Evolutionary conservation across 192 early-diverging fungal species (phyloP).

Genomic region (Linnemannia hyalina): DNA sequence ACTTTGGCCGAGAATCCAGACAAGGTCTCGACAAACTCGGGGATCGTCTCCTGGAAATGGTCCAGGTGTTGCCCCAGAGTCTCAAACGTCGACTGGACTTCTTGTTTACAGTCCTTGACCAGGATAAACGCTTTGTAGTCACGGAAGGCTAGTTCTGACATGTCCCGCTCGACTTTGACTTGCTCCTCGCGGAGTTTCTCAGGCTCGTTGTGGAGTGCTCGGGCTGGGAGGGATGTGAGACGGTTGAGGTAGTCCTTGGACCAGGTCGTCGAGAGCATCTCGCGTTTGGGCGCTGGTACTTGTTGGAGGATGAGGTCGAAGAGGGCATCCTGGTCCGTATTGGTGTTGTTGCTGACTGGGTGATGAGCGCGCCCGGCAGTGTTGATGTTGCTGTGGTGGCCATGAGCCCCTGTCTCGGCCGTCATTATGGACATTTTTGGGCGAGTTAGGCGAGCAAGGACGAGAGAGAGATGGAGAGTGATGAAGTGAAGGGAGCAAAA

Average conservation of each 20-base stretch:
- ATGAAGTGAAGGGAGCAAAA: background rate
- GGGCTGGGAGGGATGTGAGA: conserved; percentile 71
- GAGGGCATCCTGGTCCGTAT: conserved; percentile 36
- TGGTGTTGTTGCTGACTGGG: background rate
- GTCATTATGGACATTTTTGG: conserved; percentile 4
- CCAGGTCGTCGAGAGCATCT: conserved; percentile 61
- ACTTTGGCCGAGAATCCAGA: conserved; percentile 57
- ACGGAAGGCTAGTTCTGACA: conserved; percentile 73
- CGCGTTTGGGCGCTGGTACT: conserved; percentile 45
- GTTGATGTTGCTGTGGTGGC: background rate
- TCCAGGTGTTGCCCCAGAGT: conserved; percentile 62
- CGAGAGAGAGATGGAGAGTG: background rate
- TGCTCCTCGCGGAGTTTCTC: conserved; percentile 64
- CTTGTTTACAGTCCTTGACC: conserved; percentile 70
- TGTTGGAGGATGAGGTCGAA: conserved; percentile 40
- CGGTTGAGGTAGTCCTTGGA: conserved; percentile 72
- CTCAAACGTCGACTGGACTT: conserved; percentile 64
- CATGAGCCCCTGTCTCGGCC: conserved; percentile 10
- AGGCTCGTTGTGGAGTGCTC: conserved; percentile 72
- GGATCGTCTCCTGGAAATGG: conserved; percentile 60
- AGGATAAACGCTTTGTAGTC: conserved; percentile 78
- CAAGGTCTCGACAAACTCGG: conserved; percentile 63
- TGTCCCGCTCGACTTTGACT: conserved; percentile 65
- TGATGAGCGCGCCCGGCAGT: background rate
- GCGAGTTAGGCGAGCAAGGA: background rate